Evolutionary conservation across 768 basidiomycete species (phyloP).

Genomic region (Infundibulicybe gibba): DNA sequence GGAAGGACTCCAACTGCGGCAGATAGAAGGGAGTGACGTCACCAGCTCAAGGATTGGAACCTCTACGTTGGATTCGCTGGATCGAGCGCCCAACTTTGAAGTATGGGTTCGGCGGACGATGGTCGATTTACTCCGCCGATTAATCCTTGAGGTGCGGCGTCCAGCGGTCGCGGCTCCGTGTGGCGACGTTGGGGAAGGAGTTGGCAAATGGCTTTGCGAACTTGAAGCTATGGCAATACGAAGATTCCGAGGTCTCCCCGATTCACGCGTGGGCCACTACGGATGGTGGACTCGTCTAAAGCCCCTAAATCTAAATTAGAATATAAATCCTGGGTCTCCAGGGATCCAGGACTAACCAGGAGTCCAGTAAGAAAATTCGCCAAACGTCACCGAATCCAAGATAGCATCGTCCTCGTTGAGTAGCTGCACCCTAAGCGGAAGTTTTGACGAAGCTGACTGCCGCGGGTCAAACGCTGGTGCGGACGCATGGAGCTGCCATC

Average conservation of each 20-base stretch:
- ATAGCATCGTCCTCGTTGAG: slow-evolving; percentile 50
- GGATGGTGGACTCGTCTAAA: too few species aligned
- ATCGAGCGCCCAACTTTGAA: too few species aligned
- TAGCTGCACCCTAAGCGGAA: slow-evolving; percentile 60
- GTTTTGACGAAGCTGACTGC: slow-evolving; percentile 35
- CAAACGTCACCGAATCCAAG: slow-evolving; percentile 66
- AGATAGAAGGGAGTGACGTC: slow-evolving; percentile 53
- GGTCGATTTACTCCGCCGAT: too few species aligned
- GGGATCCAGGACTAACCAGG: slow-evolving; percentile 10
- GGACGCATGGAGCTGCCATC: slow-evolving; percentile 65
- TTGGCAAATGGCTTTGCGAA: too few species aligned
- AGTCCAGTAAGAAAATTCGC: slow-evolving; percentile 62
- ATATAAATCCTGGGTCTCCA: too few species aligned
- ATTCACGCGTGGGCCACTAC: too few species aligned
- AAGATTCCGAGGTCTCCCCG: too few species aligned
- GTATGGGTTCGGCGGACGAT: too few species aligned
- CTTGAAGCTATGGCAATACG: too few species aligned
- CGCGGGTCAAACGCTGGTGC: slow-evolving; percentile 52
- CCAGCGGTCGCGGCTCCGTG: not conserved
- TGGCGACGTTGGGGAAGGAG: slow-evolving; percentile 12
- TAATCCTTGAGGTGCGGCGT: too few species aligned
- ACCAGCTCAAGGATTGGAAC: slow-evolving; percentile 60
- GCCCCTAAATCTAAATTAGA: too few species aligned
- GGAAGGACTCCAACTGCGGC: slow-evolving; percentile 55
- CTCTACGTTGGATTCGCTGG: slow-evolving; percentile 42